These are phyloP conservation scores for Pseudogymnoascus sp. DNA, from an alignment of 2,329 filamentous ascomycete genomes.

Conservation along the genomic window DNA sequence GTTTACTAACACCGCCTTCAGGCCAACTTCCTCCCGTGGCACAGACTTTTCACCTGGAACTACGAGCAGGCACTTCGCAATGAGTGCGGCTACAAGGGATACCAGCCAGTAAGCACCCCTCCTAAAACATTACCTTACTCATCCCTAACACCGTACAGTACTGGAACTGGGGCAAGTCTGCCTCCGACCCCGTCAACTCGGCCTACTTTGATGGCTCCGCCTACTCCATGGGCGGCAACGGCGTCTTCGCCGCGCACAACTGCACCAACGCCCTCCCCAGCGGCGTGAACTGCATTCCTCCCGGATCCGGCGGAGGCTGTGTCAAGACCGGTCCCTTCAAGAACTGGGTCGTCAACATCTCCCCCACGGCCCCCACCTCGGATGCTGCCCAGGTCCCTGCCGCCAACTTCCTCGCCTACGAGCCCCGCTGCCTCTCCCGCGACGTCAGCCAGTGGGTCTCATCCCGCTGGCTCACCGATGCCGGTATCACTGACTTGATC, in stretches of 20 bases:
- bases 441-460: slow-evolving; percentile 34
- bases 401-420: slow-evolving; percentile 29
- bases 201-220: slow-evolving; percentile 49
- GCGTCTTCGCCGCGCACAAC: slow-evolving; percentile 28
- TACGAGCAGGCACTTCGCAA: slow-evolving; percentile 36
- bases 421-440: slow-evolving; percentile 38
- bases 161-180: slow-evolving; percentile 19
- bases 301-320: slow-evolving; percentile 50
- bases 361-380: slow-evolving; percentile 37
- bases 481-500: slow-evolving; percentile 32
- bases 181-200: slow-evolving; percentile 37
- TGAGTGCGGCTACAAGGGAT: slow-evolving; percentile 37
- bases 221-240: slow-evolving; percentile 44
- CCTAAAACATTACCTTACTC: slow-evolving; percentile 31
- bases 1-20: neutral
- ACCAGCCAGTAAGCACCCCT: slow-evolving; percentile 41
- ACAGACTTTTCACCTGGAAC: slow-evolving; percentile 35
- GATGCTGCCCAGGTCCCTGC: slow-evolving; percentile 29
- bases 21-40: slow-evolving; percentile 36
- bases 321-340: slow-evolving; percentile 41
- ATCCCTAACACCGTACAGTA: neutral
- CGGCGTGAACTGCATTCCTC: slow-evolving; percentile 30
- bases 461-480: slow-evolving; percentile 30
- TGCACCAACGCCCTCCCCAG: slow-evolving; percentile 23
- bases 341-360: slow-evolving; percentile 35